Conservation (phyloP, 106 monocot species). For the Dioscorea zingiberensis region DNA sequence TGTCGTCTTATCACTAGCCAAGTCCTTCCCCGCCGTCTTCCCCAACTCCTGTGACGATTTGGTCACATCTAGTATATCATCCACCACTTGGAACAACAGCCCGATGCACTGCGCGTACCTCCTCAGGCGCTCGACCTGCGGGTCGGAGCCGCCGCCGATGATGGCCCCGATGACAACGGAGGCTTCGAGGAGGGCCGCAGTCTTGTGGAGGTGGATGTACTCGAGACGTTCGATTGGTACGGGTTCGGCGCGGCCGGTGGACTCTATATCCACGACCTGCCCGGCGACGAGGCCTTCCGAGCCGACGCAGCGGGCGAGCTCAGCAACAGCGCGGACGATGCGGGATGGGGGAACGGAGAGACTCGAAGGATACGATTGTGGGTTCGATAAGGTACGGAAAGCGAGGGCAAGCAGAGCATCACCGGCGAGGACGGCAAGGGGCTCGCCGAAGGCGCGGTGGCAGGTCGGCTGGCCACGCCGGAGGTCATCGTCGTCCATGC, state of each 20-base stretch:
- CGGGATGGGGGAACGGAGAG: constrained; percentile 4
- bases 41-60: constrained; percentile 70
- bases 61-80: constrained; percentile 80
- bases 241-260: constrained; percentile 24
- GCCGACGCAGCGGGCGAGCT: constrained; percentile 37
- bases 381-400: constrained; percentile 31
- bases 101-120: constrained; percentile 62
- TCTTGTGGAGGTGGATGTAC: constrained; percentile 83
- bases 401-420: constrained; percentile 64
- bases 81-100: constrained; percentile 85
- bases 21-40: constrained; percentile 84
- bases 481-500: constrained; percentile 71
- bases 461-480: constrained; percentile 58
- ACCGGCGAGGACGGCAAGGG: constrained; percentile 58
- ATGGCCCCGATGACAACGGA: constrained; percentile 82
- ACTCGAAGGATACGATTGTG: constrained; percentile 3
- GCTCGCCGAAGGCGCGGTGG: constrained; percentile 56
- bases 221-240: constrained; percentile 45
- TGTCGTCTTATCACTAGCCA: constrained; percentile 72
- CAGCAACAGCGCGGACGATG: constrained; percentile 32
- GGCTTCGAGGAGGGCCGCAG: constrained; percentile 74
- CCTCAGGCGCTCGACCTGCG: constrained; percentile 57
- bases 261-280: constrained; percentile 51
- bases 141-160: constrained; percentile 58
- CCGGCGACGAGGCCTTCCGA: constrained; percentile 53